Base-by-base conservation (phyloP, 139 green algal genomes). In the Tetradesmus obliquus region DNA sequence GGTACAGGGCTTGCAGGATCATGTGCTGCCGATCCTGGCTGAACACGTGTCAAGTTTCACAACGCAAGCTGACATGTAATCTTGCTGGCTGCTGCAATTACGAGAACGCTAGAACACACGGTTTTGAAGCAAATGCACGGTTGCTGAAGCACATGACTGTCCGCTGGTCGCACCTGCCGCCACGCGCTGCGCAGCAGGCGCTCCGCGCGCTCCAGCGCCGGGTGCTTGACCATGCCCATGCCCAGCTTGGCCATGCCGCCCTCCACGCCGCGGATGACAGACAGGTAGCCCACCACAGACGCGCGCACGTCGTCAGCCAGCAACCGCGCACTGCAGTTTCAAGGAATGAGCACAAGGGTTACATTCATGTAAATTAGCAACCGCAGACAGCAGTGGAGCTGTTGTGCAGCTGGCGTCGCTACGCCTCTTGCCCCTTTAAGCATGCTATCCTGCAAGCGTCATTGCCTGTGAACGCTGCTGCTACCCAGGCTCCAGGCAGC, bases 291-390 rank as follows among this genome's bases (percentile, higher is more conserved):
- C 2, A 97, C 98, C 5, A 99, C 88, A 12, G 97, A 94, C 5
- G 94, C 87, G 20, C 98, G 95, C 88, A 98, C 95, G 91, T 99
- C 97, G 92, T 99, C 97, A 8, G 94, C 97, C 84, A 99, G 90
- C 84, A 94, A 86, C 72, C 97, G 93, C 3, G 97, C 97, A 15
- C 96, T 97, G 71, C 19, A 82, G 1, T 45, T 45, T 45, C 32
- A 45, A 13, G 62, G 12, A 9, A 20, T n/a, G 58, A 17, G 51
- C 19, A 53, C 54, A 72, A 15, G 19, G 45, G 89, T 62, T 19
- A 51, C 15, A 13, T n/a, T 9, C 72, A 81, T 81, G 20, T 81
- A 9, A n/a, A 51, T 9, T 17, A 82, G 76, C 76, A 82, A 13
- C 32, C 32, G 32, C 32, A 45, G 76, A 17, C n/a, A 54, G 17